Evolutionary conservation across 2,329 filamentous ascomycete genomes (phyloP).

Genomic region (Curvularia spicifera): DNA sequence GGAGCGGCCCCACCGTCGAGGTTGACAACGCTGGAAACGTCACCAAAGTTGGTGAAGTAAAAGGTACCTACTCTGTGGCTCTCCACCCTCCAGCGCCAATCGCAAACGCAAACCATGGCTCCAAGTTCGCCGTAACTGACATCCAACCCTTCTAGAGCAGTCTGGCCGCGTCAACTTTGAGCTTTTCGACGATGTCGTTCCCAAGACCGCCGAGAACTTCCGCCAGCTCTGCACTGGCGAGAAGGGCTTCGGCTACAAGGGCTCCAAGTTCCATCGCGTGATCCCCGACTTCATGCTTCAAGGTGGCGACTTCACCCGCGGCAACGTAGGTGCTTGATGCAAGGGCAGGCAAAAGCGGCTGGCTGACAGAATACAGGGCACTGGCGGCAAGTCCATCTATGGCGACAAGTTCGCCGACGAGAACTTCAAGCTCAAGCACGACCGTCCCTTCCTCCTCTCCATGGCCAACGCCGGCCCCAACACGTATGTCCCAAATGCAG

Average conservation of each 20-base stretch:
- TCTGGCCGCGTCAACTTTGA: conserved; percentile 83
- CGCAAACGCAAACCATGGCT: not conserved
- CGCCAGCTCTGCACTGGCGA: conserved; percentile 79
- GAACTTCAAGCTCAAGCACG: conserved; percentile 83
- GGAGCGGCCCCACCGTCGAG: conserved; percentile 75
- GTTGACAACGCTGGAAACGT: conserved; percentile 63
- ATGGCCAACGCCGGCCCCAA: conserved; percentile 97
- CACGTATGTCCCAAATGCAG: conserved; percentile 64
- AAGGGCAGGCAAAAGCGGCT: conserved; percentile 10
- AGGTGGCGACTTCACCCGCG: conserved; percentile 93
- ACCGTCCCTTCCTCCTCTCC: conserved; percentile 78
- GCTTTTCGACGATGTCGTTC: conserved; percentile 84
- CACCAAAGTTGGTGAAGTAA: conserved; percentile 53
- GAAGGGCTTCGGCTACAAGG: conserved; percentile 82
- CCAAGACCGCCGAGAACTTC: conserved; percentile 89
- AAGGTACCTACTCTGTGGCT: conserved; percentile 60
- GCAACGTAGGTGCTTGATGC: conserved; percentile 70
- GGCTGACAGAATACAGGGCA: conserved; percentile 65
- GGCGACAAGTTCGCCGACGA: conserved; percentile 93
- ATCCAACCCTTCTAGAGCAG: conserved; percentile 62
- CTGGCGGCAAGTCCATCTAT: conserved; percentile 92
- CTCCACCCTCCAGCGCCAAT: not conserved
- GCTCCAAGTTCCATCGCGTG: conserved; percentile 89
- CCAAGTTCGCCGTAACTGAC: conserved; percentile 28
- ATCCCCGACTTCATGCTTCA: conserved; percentile 95